phyloP scores from a whole-genome alignment of 129 eudicot species.

The Helianthus tuberosus region DNA sequence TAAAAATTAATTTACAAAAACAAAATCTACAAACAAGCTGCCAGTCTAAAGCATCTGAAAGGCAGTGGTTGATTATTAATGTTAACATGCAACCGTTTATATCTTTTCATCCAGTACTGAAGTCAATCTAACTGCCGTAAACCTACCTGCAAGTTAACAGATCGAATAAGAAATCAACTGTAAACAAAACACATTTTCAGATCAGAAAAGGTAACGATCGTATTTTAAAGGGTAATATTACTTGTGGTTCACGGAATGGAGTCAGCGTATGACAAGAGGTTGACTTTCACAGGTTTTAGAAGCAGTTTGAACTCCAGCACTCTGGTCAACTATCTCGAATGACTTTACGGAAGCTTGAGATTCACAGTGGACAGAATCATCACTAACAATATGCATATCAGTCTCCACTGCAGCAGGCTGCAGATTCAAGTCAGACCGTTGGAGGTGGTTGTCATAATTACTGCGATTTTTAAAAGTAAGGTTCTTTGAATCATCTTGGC shows the following conservation, averaged over 20 bases:
- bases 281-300: conserved; percentile 34
- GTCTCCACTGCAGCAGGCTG: conserved; percentile 29
- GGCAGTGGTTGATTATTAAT: conserved; percentile 18
- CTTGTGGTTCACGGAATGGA: conserved; percentile 14
- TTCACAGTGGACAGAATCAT: conserved; percentile 18
- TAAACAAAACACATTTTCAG: neutral
- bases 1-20: conserved; percentile 29
- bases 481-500: too few relatives aligned
- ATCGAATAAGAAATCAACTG: neutral
- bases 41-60: conserved; percentile 1
- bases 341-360: conserved; percentile 18
- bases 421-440: conserved; percentile 34
- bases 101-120: conserved; percentile 11
- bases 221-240: neutral
- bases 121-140: conserved; percentile 18
- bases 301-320: neutral
- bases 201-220: neutral
- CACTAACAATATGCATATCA: conserved; percentile 24
- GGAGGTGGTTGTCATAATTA: too few relatives aligned
- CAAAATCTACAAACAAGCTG: conserved; percentile 33
- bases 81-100: conserved; percentile 25
- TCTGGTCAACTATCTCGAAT: conserved; percentile 25
- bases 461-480: too few relatives aligned
- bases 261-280: conserved; percentile 30
- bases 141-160: conserved; percentile 26